Base-by-base conservation (phyloP, 1,139 yeast species). In the Saccharomyces hybrid region DNA sequence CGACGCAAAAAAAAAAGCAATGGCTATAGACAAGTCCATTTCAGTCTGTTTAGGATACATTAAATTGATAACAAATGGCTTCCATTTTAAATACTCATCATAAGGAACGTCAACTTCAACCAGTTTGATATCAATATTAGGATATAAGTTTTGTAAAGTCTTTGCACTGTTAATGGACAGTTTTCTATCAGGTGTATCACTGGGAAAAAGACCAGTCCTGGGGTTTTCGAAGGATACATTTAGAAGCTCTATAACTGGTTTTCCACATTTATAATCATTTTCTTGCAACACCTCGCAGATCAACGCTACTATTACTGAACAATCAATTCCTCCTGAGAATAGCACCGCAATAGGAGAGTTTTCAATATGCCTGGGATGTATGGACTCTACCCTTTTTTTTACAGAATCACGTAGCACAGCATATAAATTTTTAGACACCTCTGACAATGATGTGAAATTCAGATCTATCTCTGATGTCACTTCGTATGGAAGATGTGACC, bases 201-300 rank as follows among this genome's bases (percentile, higher is more conserved):
- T 64, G 0, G 88, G 84, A n/a, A 63, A 54, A 32, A 80, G 71
- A 0, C 81, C 80, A 0, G 91, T 84, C 54, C 99, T 77, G n/a
- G 91, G 93, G 62, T 91, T 93, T 60, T 88, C 93, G 70, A 93
- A 93, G 0, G 96, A 96, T 3, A 95, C 99, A 54, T 93, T 91
- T n/a, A 95, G 68, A n/a, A 93, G 74, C 67, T 93, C 97, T 7
- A 86, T 74, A 0, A 61, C 62, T 1, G 73, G 66, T 3, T 63
- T 68, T 13, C 51, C 49, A 48, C 48, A 19, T n/a, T 47, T 34
- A 2, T 47, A 47, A 1, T 54, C 32, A 41, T 29, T 42, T 3
- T 52, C 49, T 2, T 42, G 46, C 6, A 68, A 54, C 11, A 63
- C 62, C 50, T 62, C 61, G 55, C 71, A 69, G 5, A 70, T 58